Base-by-base conservation (phyloP, 78 protist genomes). In the Dictyostelium capitatum region DNA sequence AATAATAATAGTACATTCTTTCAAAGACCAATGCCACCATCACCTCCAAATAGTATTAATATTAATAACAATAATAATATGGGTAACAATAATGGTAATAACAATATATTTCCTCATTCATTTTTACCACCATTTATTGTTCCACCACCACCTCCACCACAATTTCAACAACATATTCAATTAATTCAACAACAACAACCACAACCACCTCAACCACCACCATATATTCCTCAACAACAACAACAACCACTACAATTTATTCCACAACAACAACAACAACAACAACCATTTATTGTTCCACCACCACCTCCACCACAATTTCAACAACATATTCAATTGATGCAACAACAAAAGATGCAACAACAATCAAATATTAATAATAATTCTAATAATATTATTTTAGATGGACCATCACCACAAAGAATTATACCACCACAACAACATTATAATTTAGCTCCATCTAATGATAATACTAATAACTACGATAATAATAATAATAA, bases 111-210 rank as follows among this genome's bases (percentile, higher is more conserved):
- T 37, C 43, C 43, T 37, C n/a, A n/a, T n/a, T 37, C 43, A 37
- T 37, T 37, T 37, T 37, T 37, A n/a, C 77, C 37, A 67, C 32
- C 77, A 32, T 37, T 37, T 37, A 37, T 37, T 37, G 43, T 37
- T 37, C 77, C 77, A 12, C 77, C 77, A 37, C 43, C 77, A 32
- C 47, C 77, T 11, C 23, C 50, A 69, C 47, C 74, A 30, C 65
- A 59, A 20, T 6, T 30, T 25, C 77, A 69, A 69, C 50, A n/a
- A 14, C 7, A 65, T 30, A 11, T 30, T 30, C 74, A 65, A 15
- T 37, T 23, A 15, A 28, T 6, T 4, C 62, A 74, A 50, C 23
- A 32, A 28, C 15, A 11, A 37, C 77, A 28, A 30, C 72, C 30
- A 19, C 72, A 20, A 64, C 72, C 30, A 30, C 74, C 6, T 5